These are phyloP conservation scores for Saxophila tyrrhenica DNA, from an alignment of 495 filamentous ascomycete genomes.

Conservation along the genomic window DNA sequence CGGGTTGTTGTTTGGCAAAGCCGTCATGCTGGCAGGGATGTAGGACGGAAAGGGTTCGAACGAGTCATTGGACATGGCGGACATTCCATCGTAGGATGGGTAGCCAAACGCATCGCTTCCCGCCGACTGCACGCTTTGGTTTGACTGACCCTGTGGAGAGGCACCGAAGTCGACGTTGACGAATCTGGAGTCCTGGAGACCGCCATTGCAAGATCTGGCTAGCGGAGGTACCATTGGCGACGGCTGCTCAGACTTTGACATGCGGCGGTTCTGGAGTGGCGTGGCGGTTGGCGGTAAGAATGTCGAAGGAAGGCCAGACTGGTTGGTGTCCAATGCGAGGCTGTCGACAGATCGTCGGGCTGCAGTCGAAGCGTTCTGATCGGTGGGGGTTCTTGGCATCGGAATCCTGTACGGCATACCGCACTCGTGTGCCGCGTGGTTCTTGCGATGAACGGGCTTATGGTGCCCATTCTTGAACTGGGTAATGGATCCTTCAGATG, in stretches of 20 bases:
- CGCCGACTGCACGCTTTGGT: slow-evolving; percentile 4
- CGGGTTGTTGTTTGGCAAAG: slow-evolving; percentile 19
- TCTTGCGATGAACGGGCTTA: slow-evolving; percentile 81
- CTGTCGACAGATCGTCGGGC: slow-evolving; percentile 23
- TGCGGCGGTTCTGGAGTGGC: slow-evolving; percentile 21
- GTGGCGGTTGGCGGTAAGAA: slow-evolving; percentile 5
- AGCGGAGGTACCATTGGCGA: slow-evolving; percentile 10
- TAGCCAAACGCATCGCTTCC: slow-evolving; percentile 6
- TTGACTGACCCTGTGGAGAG: not conserved
- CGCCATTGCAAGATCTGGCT: not conserved
- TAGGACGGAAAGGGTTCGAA: slow-evolving; percentile 14
- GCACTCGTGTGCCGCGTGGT: slow-evolving; percentile 72
- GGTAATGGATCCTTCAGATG: slow-evolving; percentile 72
- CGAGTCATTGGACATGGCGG: slow-evolving; percentile 1
- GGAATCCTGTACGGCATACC: slow-evolving; percentile 61
- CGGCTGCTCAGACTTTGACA: slow-evolving; percentile 20
- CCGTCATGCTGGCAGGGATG: not conserved
- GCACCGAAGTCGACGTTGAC: slow-evolving; percentile 13
- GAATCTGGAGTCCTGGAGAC: not conserved
- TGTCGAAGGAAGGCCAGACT: slow-evolving; percentile 8
- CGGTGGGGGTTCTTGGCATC: slow-evolving; percentile 59
- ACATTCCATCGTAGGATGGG: slow-evolving; percentile 3
- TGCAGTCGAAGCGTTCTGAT: slow-evolving; percentile 33
- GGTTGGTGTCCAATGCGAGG: slow-evolving; percentile 18
- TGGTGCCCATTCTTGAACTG: slow-evolving; percentile 90